Evolutionary conservation across 2,329 filamentous ascomycete species (phyloP).

Genomic region (Penicillium sp.): DNA sequence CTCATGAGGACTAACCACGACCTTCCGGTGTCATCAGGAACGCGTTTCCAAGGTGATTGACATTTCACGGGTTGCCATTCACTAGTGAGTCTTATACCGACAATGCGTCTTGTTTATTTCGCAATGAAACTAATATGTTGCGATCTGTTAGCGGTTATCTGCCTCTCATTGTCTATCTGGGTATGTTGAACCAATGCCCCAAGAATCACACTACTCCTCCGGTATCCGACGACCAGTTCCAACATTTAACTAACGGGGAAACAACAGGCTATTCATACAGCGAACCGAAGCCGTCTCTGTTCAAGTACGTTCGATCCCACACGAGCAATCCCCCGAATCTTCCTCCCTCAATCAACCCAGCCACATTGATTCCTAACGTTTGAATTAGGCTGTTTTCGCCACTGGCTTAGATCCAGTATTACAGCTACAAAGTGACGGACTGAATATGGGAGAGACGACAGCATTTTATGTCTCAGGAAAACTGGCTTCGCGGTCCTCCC

Average conservation of each 20-base stretch:
- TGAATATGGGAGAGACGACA: slow-evolving; percentile 3
- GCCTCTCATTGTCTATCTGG: slow-evolving; percentile 94
- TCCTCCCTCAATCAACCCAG: background rate
- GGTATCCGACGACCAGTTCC: background rate
- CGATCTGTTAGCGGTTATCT: slow-evolving; percentile 76
- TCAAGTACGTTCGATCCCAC: slow-evolving; percentile 58
- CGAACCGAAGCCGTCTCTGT: slow-evolving; percentile 82
- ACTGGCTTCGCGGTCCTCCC: background rate
- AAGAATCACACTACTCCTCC: slow-evolving; percentile 7
- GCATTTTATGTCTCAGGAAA: background rate
- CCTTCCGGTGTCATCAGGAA: slow-evolving; percentile 64
- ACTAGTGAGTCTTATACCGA: slow-evolving; percentile 72
- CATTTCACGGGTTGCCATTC: slow-evolving; percentile 87
- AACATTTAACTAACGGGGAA: slow-evolving; percentile 18
- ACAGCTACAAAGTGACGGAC: background rate
- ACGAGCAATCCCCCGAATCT: background rate
- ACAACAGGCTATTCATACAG: slow-evolving; percentile 84
- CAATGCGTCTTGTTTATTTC: background rate
- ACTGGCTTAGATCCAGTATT: slow-evolving; percentile 38
- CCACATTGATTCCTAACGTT: slow-evolving; percentile 19
- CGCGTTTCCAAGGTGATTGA: slow-evolving; percentile 97
- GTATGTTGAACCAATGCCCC: slow-evolving; percentile 54
- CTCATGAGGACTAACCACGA: slow-evolving; percentile 6
- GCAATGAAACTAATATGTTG: slow-evolving; percentile 22
- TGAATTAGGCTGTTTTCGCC: slow-evolving; percentile 46